These are phyloP conservation scores for Hymenotorrendiella dingleyae DNA, from an alignment of 2,329 filamentous ascomycete species.

Conservation along the genomic window DNA sequence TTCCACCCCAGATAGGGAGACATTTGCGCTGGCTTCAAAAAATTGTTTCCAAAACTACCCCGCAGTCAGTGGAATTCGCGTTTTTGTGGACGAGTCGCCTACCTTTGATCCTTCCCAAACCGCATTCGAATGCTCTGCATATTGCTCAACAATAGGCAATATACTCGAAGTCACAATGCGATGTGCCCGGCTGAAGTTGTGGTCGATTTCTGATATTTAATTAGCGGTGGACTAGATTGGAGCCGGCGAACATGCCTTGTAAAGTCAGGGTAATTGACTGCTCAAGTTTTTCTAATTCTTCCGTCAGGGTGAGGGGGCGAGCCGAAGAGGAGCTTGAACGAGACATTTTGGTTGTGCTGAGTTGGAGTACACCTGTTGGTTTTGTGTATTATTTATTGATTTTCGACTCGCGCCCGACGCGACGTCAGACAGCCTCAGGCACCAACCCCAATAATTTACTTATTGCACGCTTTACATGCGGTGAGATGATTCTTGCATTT, in stretches of 20 bases:
- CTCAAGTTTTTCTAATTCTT: slow-evolving; percentile 92
- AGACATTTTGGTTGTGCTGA: slow-evolving; percentile 24
- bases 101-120: slow-evolving; percentile 98
- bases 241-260: slow-evolving; percentile 57
- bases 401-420: no score
- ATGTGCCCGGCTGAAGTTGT: slow-evolving; percentile 95
- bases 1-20: slow-evolving; percentile 91
- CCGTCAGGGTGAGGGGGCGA: slow-evolving; percentile 70
- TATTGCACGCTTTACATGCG: no score
- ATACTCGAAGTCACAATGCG: slow-evolving; percentile 93
- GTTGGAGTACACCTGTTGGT: no score
- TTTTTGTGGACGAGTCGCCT: slow-evolving; percentile 5
- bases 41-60: slow-evolving; percentile 98
- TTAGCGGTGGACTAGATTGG: slow-evolving; percentile 3
- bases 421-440: no score
- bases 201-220: slow-evolving; percentile 76
- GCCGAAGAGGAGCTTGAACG: slow-evolving; percentile 34
- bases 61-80: slow-evolving; percentile 13
- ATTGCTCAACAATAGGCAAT: slow-evolving; percentile 87
- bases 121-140: slow-evolving; percentile 84
- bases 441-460: no score
- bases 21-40: slow-evolving; percentile 96
- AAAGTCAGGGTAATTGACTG: slow-evolving; percentile 94
- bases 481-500: no score
- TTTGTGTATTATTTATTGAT: no score